Base-by-base conservation (phyloP, 257 asterid species). In the Verbascum thapsus region DNA sequence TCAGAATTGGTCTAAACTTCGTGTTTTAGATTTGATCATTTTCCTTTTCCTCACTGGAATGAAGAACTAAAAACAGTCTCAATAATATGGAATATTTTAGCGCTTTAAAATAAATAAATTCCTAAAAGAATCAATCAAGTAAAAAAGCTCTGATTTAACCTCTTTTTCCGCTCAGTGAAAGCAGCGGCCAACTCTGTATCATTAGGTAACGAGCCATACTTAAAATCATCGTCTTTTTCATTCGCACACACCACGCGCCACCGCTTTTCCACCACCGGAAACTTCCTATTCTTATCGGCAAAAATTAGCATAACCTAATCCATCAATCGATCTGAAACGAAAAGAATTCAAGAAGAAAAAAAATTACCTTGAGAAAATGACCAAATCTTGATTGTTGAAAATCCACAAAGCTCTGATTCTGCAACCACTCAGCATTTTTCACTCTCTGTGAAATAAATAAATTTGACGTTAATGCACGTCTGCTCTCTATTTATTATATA, bases 251-350 rank as follows among this genome's bases (percentile, higher is more conserved):
- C 78, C 58, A 53, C 77, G 52, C 95, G 84, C 95, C 98, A 92
- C 79, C 95, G 84, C 82, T 73, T 85, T 83, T 92, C 98, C 65
- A 87, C 98, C 81, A 87, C 95, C 66, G 96, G 85, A 77, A 92
- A 92, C 74, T 80, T 85, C 89, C 98, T 91, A 41, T 30, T 48
- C 55, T 65, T 20, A 43, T 34, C 19, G 18, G 18, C 19, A 42
- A 56, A 40, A 61, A 61, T 7, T 8, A 23, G 30, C 23, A 61
- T 30, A 39, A 42, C 38, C 13, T 41, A 65, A 61, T 56, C 16
- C 17, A 39, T 23, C 56, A 59, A 61, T 40, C 64, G 68, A 67
- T 52, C 70, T 51, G 69, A 65, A 41, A 22, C 34, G 30, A 18
- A 40, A 49, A 26, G 50, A 8, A 0, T 0, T 10, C 19, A 12